Conservation (phyloP, 331 rosid species). For the Prunus yedoensis region DNA sequence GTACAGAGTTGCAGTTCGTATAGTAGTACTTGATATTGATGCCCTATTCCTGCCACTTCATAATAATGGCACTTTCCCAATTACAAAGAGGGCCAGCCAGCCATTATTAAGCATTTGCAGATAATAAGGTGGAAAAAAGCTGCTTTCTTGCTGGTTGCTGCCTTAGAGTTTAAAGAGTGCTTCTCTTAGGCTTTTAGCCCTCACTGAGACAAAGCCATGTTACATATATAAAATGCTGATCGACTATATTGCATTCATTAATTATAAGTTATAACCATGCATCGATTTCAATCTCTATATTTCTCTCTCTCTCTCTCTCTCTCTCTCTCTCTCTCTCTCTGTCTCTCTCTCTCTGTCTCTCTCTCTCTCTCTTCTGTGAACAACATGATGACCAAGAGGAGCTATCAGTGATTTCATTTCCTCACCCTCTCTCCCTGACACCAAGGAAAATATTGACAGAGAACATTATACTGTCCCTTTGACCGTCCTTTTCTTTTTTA, state of each 20-base stretch:
- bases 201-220: too few relatives aligned
- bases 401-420: constrained; percentile 64
- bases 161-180: too few relatives aligned
- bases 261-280: too few relatives aligned
- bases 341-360: neutral
- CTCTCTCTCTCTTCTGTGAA: constrained; percentile 35
- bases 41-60: neutral
- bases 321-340: too few relatives aligned
- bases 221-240: too few relatives aligned
- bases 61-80: constrained; percentile 1
- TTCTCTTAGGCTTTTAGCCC: too few relatives aligned
- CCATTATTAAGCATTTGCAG: neutral
- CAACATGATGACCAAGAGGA: constrained; percentile 68
- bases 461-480: constrained; percentile 58
- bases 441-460: constrained; percentile 47
- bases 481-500: constrained; percentile 41
- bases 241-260: too few relatives aligned
- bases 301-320: too few relatives aligned
- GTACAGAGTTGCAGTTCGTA: neutral
- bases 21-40: neutral
- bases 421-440: constrained; percentile 46
- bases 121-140: too few relatives aligned
- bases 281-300: neutral
- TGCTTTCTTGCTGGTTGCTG: too few relatives aligned
- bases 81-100: neutral